A percentile compares a stretch with the other conserved stretches of the same genome.
These are phyloP conservation scores for Talaromyces stipitatus DNA, from an alignment of 495 filamentous ascomycete species.

Conservation along the genomic window DNA sequence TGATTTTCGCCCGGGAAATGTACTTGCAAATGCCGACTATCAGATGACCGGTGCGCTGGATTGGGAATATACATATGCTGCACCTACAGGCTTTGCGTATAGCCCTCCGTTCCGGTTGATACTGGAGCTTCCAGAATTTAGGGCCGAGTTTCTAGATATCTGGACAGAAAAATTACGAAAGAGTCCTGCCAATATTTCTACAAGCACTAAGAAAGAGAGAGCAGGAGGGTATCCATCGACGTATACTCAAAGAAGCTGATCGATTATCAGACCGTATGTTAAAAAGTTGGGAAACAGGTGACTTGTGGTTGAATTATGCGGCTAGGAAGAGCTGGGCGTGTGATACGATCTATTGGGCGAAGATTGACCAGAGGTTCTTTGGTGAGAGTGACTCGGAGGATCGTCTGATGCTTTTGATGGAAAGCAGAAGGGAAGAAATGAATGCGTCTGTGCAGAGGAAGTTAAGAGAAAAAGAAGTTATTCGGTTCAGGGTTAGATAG, in stretches of 20 bases:
- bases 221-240: slow-evolving; percentile 9
- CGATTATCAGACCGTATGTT: slow-evolving; percentile 16
- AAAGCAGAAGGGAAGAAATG: neutral
- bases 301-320: slow-evolving; percentile 20
- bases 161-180: slow-evolving; percentile 14
- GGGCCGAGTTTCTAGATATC: slow-evolving; percentile 13
- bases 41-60: slow-evolving; percentile 12
- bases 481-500: neutral
- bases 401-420: neutral
- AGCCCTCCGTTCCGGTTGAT: neutral
- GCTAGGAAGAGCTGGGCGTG: slow-evolving; percentile 14
- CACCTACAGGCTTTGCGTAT: neutral
- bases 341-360: slow-evolving; percentile 16
- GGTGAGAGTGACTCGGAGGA: neutral
- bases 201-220: slow-evolving; percentile 10
- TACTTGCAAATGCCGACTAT: slow-evolving; percentile 18
- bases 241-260: slow-evolving; percentile 7
- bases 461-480: neutral
- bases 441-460: neutral
- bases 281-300: slow-evolving; percentile 16
- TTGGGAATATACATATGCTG: slow-evolving; percentile 20
- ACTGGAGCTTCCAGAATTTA: neutral
- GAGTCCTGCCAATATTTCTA: slow-evolving; percentile 12
- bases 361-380: slow-evolving; percentile 17
- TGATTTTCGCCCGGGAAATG: slow-evolving; percentile 25